Conservation (phyloP, 1,139 yeast genomes). For the Candida neerlandica region DNA sequence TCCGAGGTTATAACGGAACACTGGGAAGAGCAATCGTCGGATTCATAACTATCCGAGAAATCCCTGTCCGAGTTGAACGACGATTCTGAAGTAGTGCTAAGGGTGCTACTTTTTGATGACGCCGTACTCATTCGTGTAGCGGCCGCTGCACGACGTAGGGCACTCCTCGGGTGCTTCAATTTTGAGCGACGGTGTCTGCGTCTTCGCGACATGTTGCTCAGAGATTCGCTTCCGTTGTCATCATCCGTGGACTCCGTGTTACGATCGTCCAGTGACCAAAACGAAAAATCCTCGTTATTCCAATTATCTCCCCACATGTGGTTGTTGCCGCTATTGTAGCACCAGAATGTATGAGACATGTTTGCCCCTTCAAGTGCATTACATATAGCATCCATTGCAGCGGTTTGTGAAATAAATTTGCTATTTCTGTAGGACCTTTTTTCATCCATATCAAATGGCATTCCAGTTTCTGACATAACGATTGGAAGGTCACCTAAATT, state of each 20-base stretch:
- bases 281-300: slow-evolving; percentile 92
- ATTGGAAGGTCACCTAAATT: slow-evolving; percentile 69
- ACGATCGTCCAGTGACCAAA: slow-evolving; percentile 75
- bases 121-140: slow-evolving; percentile 12
- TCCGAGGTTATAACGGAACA: slow-evolving; percentile 21
- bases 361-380: slow-evolving; percentile 75
- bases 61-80: slow-evolving; percentile 5
- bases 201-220: neutral
- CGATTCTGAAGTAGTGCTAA: slow-evolving; percentile 5
- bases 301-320: slow-evolving; percentile 89
- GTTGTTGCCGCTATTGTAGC: slow-evolving; percentile 69
- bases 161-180: neutral
- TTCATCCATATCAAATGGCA: slow-evolving; percentile 93
- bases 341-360: slow-evolving; percentile 82
- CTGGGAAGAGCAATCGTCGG: slow-evolving; percentile 11
- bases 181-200: neutral
- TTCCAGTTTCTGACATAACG: slow-evolving; percentile 91
- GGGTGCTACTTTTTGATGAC: slow-evolving; percentile 8
- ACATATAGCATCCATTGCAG: slow-evolving; percentile 81
- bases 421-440: slow-evolving; percentile 68
- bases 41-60: slow-evolving; percentile 8
- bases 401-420: slow-evolving; percentile 69
- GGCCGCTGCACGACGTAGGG: slow-evolving; percentile 1
- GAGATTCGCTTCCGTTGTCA: slow-evolving; percentile 1
- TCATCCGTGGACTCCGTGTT: slow-evolving; percentile 23